A percentile compares a stretch with the other conserved stretches of the same genome.
These are phyloP conservation scores for Penstemon eatonii DNA, from an alignment of 257 asterid genomes.

Conservation along the genomic window DNA sequence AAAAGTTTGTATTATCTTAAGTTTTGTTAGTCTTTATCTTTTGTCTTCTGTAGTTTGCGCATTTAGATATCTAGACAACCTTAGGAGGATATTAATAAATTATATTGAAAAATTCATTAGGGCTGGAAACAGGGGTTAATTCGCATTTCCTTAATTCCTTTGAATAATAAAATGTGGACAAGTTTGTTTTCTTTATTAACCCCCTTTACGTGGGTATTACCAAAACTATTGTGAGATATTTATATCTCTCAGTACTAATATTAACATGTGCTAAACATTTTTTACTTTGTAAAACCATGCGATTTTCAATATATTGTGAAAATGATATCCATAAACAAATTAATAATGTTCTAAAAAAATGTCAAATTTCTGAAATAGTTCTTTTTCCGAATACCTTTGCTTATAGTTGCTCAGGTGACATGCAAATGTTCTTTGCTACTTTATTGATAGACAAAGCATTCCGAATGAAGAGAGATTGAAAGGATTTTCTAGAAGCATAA, in stretches of 20 bases:
- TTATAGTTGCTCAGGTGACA: not conserved
- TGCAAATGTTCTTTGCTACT: slow-evolving; percentile 9
- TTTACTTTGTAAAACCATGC: slow-evolving; percentile 1
- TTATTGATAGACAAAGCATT: not conserved
- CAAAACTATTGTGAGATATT: not conserved
- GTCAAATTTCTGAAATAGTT: not conserved
- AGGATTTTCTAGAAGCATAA: not conserved
- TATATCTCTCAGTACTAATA: not conserved
- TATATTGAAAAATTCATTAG: slow-evolving; percentile 16
- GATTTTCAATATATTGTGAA: not conserved
- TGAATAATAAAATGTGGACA: slow-evolving; percentile 15
- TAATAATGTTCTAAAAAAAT: slow-evolving; percentile 7
- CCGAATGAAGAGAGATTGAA: not conserved
- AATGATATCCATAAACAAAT: not conserved
- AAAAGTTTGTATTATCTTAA: no score
- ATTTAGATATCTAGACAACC: not conserved
- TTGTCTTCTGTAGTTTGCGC: no score
- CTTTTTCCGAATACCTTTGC: not conserved
- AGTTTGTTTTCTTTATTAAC: not conserved
- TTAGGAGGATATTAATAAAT: not conserved
- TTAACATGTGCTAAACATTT: not conserved
- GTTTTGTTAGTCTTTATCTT: no score
- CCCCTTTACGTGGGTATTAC: not conserved
- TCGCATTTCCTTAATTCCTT: not conserved
- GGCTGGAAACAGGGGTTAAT: slow-evolving; percentile 16